Conservation (phyloP, 108 stramenopile genomes). For the Discostella pseudostelligera region DNA sequence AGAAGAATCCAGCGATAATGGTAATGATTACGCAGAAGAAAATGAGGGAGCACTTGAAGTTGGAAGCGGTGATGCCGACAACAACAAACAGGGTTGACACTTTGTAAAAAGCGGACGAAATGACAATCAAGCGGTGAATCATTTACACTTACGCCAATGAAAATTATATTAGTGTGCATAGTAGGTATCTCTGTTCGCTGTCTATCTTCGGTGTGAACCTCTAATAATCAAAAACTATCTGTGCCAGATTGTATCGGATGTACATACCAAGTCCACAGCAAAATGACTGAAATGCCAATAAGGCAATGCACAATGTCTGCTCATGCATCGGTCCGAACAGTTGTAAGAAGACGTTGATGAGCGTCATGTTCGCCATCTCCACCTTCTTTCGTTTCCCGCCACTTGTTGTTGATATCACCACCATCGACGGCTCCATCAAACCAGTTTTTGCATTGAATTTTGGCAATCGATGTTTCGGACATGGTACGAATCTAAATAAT, state of each 20-base stretch:
- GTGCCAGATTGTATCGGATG: conserved; percentile 70
- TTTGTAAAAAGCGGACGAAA: not conserved
- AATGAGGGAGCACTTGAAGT: not conserved
- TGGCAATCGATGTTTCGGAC: conserved; percentile 96
- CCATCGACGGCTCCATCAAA: conserved; percentile 80
- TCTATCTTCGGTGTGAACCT: too few relatives aligned
- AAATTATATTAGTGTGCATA: too few relatives aligned
- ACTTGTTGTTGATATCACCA: too few relatives aligned
- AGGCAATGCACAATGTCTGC: conserved; percentile 62
- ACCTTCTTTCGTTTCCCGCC: too few relatives aligned
- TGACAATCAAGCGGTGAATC: too few relatives aligned
- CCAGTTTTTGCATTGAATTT: conserved; percentile 77
- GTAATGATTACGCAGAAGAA: not conserved
- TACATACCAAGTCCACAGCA: conserved; percentile 71
- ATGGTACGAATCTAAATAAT: conserved; percentile 92
- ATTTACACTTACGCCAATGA: too few relatives aligned
- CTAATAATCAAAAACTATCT: conserved; percentile 66
- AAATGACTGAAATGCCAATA: conserved; percentile 78
- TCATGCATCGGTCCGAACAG: conserved; percentile 91
- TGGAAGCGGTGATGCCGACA: not conserved
- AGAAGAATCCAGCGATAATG: not conserved
- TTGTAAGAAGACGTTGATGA: conserved; percentile 89
- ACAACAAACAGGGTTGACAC: not conserved
- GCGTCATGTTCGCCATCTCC: conserved; percentile 88
- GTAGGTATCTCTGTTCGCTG: too few relatives aligned